Percentiles rank a stretch among this genome's conserved stretches.
phyloP scores from a whole-genome alignment of 306 rosid genomes.

The Ormosia emarginata region DNA sequence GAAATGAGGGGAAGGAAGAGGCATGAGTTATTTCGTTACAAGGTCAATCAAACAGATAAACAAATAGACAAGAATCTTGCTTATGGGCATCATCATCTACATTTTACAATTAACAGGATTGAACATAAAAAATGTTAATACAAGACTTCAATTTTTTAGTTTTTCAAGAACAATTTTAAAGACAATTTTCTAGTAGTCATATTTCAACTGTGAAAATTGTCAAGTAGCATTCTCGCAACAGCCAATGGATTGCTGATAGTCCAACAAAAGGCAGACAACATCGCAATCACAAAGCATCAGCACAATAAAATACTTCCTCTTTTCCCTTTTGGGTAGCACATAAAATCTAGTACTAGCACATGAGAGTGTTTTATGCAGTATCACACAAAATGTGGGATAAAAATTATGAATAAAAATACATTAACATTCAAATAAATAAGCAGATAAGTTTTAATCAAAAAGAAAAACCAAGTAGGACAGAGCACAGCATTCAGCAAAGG shows the following conservation, averaged over 20 bases:
- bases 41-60: constrained; percentile 4
- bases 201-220: neutral
- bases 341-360: neutral
- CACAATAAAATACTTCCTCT: neutral
- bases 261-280: neutral
- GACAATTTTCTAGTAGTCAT: neutral
- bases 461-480: neutral
- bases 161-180: neutral
- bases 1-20: constrained; percentile 18
- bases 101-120: neutral
- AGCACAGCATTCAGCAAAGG: neutral
- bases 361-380: neutral
- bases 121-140: neutral
- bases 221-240: neutral
- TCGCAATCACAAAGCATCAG: neutral
- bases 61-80: neutral
- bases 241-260: neutral
- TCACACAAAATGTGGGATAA: neutral
- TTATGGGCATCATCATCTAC: constrained; percentile 1
- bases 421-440: neutral
- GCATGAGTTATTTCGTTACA: constrained; percentile 7
- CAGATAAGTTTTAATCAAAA: neutral
- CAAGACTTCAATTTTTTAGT: neutral
- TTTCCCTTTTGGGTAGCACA: neutral
- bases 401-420: neutral